A percentile compares a stretch with the other conserved stretches of the same genome.
Evolutionary conservation across 2,329 filamentous ascomycete species (phyloP).

Genomic region (Curvularia sp.): DNA sequence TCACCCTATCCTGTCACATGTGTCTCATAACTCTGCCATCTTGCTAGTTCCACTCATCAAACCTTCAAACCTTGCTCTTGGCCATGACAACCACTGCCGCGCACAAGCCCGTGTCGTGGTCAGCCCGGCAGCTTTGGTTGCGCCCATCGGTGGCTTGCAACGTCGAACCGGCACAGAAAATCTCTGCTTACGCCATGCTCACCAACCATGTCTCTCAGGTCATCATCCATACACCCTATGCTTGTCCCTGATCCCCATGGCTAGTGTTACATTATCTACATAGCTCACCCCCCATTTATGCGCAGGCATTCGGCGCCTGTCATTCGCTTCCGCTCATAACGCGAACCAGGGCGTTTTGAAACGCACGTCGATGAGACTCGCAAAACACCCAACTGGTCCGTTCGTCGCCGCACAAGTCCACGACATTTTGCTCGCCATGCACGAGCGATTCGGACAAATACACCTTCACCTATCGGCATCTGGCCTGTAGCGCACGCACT

Average conservation of each 20-base stretch:
- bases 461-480: neutral
- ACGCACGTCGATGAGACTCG: slow-evolving; percentile 9
- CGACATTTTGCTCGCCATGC: slow-evolving; percentile 1
- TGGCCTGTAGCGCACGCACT: slow-evolving; percentile 1
- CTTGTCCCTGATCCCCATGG: slow-evolving; percentile 2
- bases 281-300: slow-evolving; percentile 10
- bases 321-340: neutral
- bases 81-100: slow-evolving; percentile 16
- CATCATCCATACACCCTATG: neutral
- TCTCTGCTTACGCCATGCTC: slow-evolving; percentile 15
- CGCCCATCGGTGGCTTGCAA: slow-evolving; percentile 39
- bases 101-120: slow-evolving; percentile 14
- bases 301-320: slow-evolving; percentile 3
- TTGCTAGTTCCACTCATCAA: slow-evolving; percentile 20
- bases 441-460: neutral
- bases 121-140: slow-evolving; percentile 7
- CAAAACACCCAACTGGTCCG: slow-evolving; percentile 1
- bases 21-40: slow-evolving; percentile 17
- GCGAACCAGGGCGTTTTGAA: slow-evolving; percentile 14
- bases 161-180: slow-evolving; percentile 38
- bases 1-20: slow-evolving; percentile 22
- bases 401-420: neutral
- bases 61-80: slow-evolving; percentile 21
- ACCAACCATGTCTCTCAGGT: slow-evolving; percentile 9
- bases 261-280: slow-evolving; percentile 12